Evolutionary conservation across 768 basidiomycete genomes (phyloP), one percentile per base, ranked within the genome.

Genomic region (Suillus spraguei): DNA sequence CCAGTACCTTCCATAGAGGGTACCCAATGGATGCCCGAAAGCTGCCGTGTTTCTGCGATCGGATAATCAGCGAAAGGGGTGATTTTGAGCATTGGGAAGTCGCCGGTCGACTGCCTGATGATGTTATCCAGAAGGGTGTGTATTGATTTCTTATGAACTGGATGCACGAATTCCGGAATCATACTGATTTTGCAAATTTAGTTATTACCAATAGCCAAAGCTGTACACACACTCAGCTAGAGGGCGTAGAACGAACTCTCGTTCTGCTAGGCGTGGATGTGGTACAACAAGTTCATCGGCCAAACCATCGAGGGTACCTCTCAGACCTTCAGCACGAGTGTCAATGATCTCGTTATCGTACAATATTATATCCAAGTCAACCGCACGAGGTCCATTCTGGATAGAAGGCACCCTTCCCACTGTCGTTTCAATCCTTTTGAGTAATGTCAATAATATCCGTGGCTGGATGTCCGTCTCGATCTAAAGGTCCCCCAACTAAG

Each of bases 181-280:
- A 97, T 92, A 72, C 96, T 98, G 47, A 60, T 8, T 49, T 39
- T 58, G 44, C 20, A 22, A 9, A 41, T 32, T 53, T 66, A 53
- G 39, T 24, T 36, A 41, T 53, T 63, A 47, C 50, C n/a, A 14
- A 38, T 33, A 42, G 16, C 14, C 11, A 13, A 63, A 36, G 46
- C n/a, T 63, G 55, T 22, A 47, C 42, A 80, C 42, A 80, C 67
- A 99, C 97, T 99, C 96, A 41, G 83, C 84, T 49, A 98, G 70
- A 13, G 97, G 96, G 10, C 94, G 78, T 32, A 99, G 76, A 2
- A 98, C 96, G 67, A 99, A 99, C 72, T 98, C 96, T 35, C 97
- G 79, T 75, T 98, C 97, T 2, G 77, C 74, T 17, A 97, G 71
- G 38, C 89, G 81, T 5, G 87, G 87, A 79, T 99, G 97, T 1